Evolutionary conservation across 2,329 filamentous ascomycete genomes (phyloP).

Genomic region (Gnomoniopsis smithogilvyi): DNA sequence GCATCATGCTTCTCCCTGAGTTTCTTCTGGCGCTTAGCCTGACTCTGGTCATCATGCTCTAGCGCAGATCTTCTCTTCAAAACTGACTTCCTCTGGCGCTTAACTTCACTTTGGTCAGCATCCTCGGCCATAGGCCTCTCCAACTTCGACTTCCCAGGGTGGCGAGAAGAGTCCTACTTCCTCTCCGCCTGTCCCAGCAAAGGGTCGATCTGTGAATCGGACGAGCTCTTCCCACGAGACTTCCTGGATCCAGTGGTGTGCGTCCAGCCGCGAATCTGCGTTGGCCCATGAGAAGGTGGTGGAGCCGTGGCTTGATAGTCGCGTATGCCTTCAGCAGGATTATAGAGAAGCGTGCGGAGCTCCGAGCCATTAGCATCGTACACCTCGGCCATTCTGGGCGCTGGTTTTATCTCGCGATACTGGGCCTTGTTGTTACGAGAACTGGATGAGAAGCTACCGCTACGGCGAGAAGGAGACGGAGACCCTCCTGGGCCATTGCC

Average conservation of each 20-base stretch:
- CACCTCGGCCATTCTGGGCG: slow-evolving; percentile 47
- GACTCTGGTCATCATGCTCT: neutral
- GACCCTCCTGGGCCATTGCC: slow-evolving; percentile 23
- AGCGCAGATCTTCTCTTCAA: neutral
- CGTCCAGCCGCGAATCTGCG: slow-evolving; percentile 56
- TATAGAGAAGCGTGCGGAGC: slow-evolving; percentile 57
- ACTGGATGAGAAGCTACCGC: slow-evolving; percentile 30
- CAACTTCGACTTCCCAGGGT: neutral
- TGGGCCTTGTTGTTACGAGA: slow-evolving; percentile 27
- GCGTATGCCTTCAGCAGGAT: slow-evolving; percentile 53
- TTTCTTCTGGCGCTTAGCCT: neutral
- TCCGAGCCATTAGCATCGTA: slow-evolving; percentile 45
- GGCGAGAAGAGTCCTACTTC: slow-evolving; percentile 19
- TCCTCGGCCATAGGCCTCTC: neutral
- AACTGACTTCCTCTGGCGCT: neutral
- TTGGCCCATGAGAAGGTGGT: slow-evolving; percentile 53
- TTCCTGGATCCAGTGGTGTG: slow-evolving; percentile 39
- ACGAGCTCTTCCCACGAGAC: slow-evolving; percentile 25
- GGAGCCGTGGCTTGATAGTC: slow-evolving; percentile 54
- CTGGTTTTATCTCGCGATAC: slow-evolving; percentile 58
- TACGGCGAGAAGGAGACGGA: slow-evolving; percentile 24
- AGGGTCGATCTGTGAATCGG: slow-evolving; percentile 16
- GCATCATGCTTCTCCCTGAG: neutral
- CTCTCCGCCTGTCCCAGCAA: slow-evolving; percentile 16
- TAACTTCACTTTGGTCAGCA: neutral